Conservation (phyloP, 2,329 filamentous ascomycete species). For the Talaromyces sp. region DNA sequence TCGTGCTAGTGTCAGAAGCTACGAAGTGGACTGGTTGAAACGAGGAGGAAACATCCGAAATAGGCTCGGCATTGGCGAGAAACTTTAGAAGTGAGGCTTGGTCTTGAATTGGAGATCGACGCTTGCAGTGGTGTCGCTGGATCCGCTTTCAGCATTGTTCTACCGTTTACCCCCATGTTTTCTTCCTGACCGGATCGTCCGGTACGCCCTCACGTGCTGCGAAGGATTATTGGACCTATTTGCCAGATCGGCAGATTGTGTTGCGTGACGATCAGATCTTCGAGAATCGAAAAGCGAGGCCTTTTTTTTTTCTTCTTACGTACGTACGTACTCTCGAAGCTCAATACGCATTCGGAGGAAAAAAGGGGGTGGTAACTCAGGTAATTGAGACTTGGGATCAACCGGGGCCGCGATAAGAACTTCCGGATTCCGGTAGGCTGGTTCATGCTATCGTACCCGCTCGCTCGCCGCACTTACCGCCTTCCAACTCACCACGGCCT, state of each 20-base stretch:
- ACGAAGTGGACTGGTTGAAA: not conserved
- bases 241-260: not conserved
- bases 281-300: not conserved
- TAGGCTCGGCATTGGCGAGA: not conserved
- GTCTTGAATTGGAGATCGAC: slow-evolving; percentile 16
- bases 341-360: not conserved
- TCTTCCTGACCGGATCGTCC: slow-evolving; percentile 7
- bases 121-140: slow-evolving; percentile 13
- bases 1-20: not conserved
- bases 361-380: not conserved
- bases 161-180: not conserved
- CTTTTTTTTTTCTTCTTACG: not conserved
- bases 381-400: not conserved
- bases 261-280: not conserved
- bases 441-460: not conserved
- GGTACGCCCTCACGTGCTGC: slow-evolving; percentile 7
- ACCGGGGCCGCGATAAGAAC: slow-evolving; percentile 1
- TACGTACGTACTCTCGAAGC: not conserved
- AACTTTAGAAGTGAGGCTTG: slow-evolving; percentile 16
- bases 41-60: not conserved
- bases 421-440: slow-evolving; percentile 5
- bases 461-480: slow-evolving; percentile 3
- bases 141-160: slow-evolving; percentile 15
- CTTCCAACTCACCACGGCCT: not conserved
- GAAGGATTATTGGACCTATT: not conserved